Percentiles rank a stretch among this genome's conserved stretches.
phyloP scores from a whole-genome alignment of 768 basidiomycete species.

The Tulasnella sp. region DNA sequence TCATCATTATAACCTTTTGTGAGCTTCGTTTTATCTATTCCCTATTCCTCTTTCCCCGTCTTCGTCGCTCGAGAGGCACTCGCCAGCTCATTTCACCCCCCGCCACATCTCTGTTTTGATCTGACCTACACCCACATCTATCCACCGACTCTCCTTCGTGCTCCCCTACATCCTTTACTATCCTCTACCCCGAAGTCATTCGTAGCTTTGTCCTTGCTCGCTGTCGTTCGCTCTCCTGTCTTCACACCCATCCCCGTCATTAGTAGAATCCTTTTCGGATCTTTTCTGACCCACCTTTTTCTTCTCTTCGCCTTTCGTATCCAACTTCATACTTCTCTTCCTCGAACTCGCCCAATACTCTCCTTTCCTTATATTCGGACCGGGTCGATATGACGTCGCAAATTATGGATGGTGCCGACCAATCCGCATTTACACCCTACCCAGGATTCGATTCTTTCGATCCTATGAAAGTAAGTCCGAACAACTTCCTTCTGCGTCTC shows the following conservation, averaged over 20 bases:
- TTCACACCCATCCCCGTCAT: neutral
- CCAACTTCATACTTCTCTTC: neutral
- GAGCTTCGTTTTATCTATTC: conserved; percentile 10
- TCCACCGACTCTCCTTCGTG: neutral
- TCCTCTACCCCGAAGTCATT: neutral
- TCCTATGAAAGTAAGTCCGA: conserved; percentile 16
- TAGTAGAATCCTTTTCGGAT: conserved; percentile 9
- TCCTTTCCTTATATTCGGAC: conserved; percentile 3
- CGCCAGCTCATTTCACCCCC: conserved; percentile 8
- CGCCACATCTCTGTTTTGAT: conserved; percentile 5
- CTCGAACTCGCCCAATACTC: conserved; percentile 1
- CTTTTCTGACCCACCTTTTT: conserved; percentile 12
- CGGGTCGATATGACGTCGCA: conserved; percentile 3
- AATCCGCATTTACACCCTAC: conserved; percentile 8
- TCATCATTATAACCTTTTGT: conserved; percentile 8
- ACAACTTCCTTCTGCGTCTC: conserved; percentile 5
- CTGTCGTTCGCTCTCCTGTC: conserved; percentile 1
- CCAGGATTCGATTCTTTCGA: conserved; percentile 14
- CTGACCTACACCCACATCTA: neutral
- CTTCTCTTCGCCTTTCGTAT: conserved; percentile 3
- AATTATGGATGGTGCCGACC: conserved; percentile 3
- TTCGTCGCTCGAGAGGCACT: neutral
- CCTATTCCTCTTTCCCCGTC: neutral
- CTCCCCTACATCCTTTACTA: conserved; percentile 1
- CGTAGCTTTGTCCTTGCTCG: conserved; percentile 1